Evolutionary conservation across 345 rosid genomes (phyloP), one percentile per base, ranked within the genome.

Genomic region (Gynandropsis gynandra): DNA sequence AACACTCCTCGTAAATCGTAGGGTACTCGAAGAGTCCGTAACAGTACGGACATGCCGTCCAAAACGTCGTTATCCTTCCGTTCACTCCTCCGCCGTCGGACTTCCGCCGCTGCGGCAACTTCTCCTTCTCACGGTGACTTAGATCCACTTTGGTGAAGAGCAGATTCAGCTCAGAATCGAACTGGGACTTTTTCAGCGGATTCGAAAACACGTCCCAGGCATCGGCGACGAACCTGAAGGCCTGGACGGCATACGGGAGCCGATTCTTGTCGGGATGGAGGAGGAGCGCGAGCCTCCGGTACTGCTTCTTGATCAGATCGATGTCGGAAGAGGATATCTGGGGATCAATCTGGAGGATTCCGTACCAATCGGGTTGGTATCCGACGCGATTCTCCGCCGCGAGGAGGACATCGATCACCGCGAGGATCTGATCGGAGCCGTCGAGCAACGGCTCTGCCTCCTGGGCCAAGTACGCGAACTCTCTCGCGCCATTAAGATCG

Each of bases 41-140:
- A 58, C 98, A 92, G 63, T 85, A 87, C 0, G 95, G 98, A 29
- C 98, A 92, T 2, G 83, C 78, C 14, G 97, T 87, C 98, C 95
- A 92, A 72, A 92, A 92, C 45, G 84, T 81, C 1, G 72, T 33
- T 52, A 72, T 41, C 47, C 65, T 75, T 44, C 67, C 58, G 20
- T 35, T 64, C 3, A 56, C 34, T 56, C n/a, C n/a, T n/a, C n/a
- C n/a, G n/a, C n/a, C 47, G 59, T 34, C 47, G 66, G 42, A 54
- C 50, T 54, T 61, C 61, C 78, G 64, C 15, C 79, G 59, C 18
- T 73, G 80, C 1, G 82, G 76, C 52, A 76, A 54, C 47, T 79
- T 77, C 3, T 49, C 53, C 15, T 46, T 42, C 3, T 54, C 69
- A 1, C n/a, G 17, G 9, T 44, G 12, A 1, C 42, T 54, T 33